These are phyloP conservation scores for Panaeolus cyanescens DNA, from an alignment of 768 basidiomycete genomes.

Conservation along the genomic window DNA sequence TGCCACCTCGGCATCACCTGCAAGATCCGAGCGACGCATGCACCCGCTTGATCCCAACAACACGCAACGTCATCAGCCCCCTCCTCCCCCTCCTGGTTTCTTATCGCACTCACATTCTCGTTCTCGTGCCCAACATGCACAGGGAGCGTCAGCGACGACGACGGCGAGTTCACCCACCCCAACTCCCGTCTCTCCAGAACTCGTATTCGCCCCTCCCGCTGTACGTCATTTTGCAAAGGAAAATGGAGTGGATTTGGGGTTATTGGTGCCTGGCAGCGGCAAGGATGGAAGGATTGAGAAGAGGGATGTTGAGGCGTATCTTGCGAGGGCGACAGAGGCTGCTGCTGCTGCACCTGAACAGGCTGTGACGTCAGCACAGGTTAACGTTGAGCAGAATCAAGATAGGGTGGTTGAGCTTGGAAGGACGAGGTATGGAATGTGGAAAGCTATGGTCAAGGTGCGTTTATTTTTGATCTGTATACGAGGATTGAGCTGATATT, in stretches of 20 bases:
- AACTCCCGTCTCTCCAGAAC: background rate
- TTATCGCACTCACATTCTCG: background rate
- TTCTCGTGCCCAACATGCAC: background rate
- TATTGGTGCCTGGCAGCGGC: constrained; percentile 68
- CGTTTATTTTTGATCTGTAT: background rate
- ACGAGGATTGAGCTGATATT: background rate
- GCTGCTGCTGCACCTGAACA: constrained; percentile 58
- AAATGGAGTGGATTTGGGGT: constrained; percentile 58
- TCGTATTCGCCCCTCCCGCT: constrained; percentile 70
- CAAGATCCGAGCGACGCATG: constrained; percentile 11
- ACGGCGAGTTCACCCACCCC: background rate
- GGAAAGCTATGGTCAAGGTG: constrained; percentile 88
- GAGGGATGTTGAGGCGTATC: constrained; percentile 66
- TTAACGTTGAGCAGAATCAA: constrained; percentile 17
- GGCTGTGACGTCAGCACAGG: constrained; percentile 17
- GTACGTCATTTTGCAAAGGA: constrained; percentile 77
- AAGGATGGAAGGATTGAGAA: constrained; percentile 76
- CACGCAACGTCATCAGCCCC: constrained; percentile 7
- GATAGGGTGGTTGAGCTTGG: constrained; percentile 73
- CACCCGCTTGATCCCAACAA: constrained; percentile 72
- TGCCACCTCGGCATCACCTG: constrained; percentile 5
- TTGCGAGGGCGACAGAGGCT: constrained; percentile 38
- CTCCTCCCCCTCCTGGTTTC: background rate
- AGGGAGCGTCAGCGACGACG: background rate
- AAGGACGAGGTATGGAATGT: constrained; percentile 82